Percentiles rank a stretch among this genome's conserved stretches.
These are phyloP conservation scores for Neotropicomus parvogracilis DNA, from an alignment of 1,284 basidiomycete species.

Conservation along the genomic window DNA sequence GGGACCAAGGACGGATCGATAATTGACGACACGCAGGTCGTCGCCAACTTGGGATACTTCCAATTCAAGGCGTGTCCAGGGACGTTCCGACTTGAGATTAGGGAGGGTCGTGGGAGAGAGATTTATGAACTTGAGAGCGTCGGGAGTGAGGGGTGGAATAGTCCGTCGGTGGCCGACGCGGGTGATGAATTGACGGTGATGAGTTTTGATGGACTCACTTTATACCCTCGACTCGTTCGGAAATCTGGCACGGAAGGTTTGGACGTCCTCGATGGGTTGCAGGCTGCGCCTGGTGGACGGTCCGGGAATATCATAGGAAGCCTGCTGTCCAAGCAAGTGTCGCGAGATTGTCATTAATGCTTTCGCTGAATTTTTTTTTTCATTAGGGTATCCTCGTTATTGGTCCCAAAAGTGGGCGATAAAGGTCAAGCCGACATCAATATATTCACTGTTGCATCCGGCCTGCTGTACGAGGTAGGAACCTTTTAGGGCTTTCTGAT, in stretches of 20 bases:
- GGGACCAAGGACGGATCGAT: conserved; percentile 37
- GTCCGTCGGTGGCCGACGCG: conserved; percentile 58
- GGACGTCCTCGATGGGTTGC: conserved; percentile 68
- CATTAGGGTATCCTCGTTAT: conserved; percentile 53
- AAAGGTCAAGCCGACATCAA: conserved; percentile 82
- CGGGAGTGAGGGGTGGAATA: conserved; percentile 81
- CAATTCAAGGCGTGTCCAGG: conserved; percentile 95
- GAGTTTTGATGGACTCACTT: conserved; percentile 82
- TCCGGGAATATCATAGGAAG: conserved; percentile 41
- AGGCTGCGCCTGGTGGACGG: conserved; percentile 31
- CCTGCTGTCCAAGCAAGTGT: conserved; percentile 48
- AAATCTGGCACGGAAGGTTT: conserved; percentile 74
- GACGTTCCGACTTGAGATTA: conserved; percentile 78
- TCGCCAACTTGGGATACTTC: conserved; percentile 93
- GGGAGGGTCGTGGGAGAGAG: conserved; percentile 76
- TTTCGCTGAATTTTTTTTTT: conserved; percentile 4
- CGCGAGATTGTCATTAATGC: background rate
- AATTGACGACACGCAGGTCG: conserved; percentile 81
- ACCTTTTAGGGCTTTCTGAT: background rate
- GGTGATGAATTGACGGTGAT: conserved; percentile 76
- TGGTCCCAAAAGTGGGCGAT: conserved; percentile 35
- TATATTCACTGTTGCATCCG: conserved; percentile 97
- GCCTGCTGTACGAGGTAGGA: conserved; percentile 87
- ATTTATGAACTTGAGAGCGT: conserved; percentile 83
- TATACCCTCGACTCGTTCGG: conserved; percentile 79